phyloP scores from a whole-genome alignment of 1,139 yeast species.

The Pichia sp. region DNA sequence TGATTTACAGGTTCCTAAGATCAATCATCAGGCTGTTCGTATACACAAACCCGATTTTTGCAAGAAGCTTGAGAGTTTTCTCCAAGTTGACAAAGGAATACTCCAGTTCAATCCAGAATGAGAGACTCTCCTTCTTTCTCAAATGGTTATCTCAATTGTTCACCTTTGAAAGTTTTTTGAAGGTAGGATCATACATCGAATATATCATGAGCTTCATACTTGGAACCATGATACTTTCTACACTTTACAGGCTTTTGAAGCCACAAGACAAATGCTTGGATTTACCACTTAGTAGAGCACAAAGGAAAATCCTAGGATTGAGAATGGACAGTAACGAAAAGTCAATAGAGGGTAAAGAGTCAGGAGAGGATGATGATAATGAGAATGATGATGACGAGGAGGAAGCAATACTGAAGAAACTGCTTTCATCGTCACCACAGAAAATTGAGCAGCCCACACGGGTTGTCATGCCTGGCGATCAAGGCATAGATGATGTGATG shows the following conservation, averaged over 20 bases:
- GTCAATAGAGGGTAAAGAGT: not conserved
- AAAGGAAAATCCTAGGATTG: slow-evolving; percentile 32
- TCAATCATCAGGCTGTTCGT: slow-evolving; percentile 24
- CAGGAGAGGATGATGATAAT: not conserved
- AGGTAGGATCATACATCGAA: slow-evolving; percentile 1
- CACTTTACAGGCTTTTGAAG: slow-evolving; percentile 25
- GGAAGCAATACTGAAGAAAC: slow-evolving; percentile 1
- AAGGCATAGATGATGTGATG: slow-evolving; percentile 15
- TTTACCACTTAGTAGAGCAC: slow-evolving; percentile 30
- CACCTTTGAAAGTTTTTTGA: slow-evolving; percentile 12
- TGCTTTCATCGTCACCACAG: slow-evolving; percentile 5
- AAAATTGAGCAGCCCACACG: slow-evolving; percentile 5
- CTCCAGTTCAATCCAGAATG: not conserved
- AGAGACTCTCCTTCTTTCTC: not conserved
- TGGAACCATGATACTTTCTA: slow-evolving; percentile 21
- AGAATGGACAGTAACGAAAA: not conserved
- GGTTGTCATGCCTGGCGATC: slow-evolving; percentile 9
- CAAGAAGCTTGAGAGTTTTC: not conserved
- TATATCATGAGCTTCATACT: slow-evolving; percentile 17
- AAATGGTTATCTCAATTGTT: slow-evolving; percentile 1
- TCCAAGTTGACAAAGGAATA: not conserved
- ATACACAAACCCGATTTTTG: slow-evolving; percentile 7
- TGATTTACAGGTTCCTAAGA: slow-evolving; percentile 24
- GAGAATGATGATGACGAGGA: slow-evolving; percentile 10
- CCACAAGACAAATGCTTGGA: slow-evolving; percentile 34